Conservation (phyloP, 139 green algal genomes). For the Auxenochlorella pyrenoidosa region DNA sequence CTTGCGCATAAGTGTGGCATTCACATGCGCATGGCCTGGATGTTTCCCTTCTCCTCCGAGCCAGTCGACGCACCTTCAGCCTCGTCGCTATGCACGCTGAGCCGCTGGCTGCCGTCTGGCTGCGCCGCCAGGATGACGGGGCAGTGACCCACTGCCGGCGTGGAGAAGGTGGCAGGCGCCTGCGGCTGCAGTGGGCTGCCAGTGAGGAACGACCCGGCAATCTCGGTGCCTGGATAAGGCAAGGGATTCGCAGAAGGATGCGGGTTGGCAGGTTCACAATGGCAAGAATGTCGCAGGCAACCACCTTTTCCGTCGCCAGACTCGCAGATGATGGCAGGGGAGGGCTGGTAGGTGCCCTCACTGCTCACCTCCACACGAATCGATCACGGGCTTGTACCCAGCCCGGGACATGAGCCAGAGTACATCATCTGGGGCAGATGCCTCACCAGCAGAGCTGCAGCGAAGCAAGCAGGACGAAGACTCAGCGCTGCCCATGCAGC, state of each 20-base stretch:
- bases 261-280: no score
- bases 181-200: constrained; percentile 83
- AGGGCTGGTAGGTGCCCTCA: no score
- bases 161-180: constrained; percentile 80
- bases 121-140: constrained; percentile 56
- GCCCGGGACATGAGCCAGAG: constrained; percentile 68
- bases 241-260: neutral
- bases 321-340: neutral
- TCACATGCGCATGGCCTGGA: neutral
- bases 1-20: neutral
- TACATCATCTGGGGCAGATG: constrained; percentile 70
- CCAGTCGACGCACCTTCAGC: neutral
- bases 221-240: constrained; percentile 78
- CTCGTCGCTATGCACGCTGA: neutral
- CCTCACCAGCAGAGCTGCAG: constrained; percentile 72
- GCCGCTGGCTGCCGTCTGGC: neutral
- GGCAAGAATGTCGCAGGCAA: neutral
- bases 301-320: neutral
- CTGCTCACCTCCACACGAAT: constrained; percentile 85
- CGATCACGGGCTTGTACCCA: constrained; percentile 87
- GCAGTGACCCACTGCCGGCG: constrained; percentile 48
- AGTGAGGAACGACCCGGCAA: constrained; percentile 86
- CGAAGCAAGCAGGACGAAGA: neutral
- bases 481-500: neutral
- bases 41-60: neutral